These are phyloP conservation scores for Beauveria asiatica DNA, from an alignment of 2,329 filamentous ascomycete genomes.

Conservation along the genomic window DNA sequence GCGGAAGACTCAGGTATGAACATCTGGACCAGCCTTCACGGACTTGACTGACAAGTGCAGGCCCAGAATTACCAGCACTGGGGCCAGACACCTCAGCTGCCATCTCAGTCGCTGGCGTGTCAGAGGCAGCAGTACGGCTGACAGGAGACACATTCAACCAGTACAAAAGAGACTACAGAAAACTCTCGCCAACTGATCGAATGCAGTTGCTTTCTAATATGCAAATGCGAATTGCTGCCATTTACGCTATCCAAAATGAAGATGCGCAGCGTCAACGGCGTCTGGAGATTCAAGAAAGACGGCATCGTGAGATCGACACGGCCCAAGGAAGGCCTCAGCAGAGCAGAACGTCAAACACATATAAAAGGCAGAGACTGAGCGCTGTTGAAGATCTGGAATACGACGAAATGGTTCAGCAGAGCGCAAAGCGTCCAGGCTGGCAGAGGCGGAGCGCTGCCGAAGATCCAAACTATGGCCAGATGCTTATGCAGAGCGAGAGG, in stretches of 20 bases:
- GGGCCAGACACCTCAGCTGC: conserved; percentile 18
- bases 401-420: not conserved
- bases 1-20: conserved; percentile 19
- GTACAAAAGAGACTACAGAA: conserved; percentile 35
- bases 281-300: conserved; percentile 29
- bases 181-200: conserved; percentile 32
- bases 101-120: conserved; percentile 32
- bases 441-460: not conserved
- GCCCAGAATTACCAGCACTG: conserved; percentile 9
- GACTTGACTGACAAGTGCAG: conserved; percentile 6
- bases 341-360: conserved; percentile 18
- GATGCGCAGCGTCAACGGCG: conserved; percentile 32
- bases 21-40: not conserved
- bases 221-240: conserved; percentile 34
- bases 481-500: not conserved
- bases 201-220: conserved; percentile 30
- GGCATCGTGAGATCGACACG: conserved; percentile 31
- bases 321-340: conserved; percentile 18
- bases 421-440: not conserved
- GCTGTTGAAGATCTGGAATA: not conserved
- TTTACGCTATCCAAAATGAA: conserved; percentile 37
- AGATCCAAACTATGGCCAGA: not conserved
- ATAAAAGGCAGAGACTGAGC: not conserved
- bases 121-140: conserved; percentile 28
- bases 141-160: conserved; percentile 36